Base-by-base conservation (phyloP, 2,329 filamentous ascomycete species). In the Arthroderma sp. region DNA sequence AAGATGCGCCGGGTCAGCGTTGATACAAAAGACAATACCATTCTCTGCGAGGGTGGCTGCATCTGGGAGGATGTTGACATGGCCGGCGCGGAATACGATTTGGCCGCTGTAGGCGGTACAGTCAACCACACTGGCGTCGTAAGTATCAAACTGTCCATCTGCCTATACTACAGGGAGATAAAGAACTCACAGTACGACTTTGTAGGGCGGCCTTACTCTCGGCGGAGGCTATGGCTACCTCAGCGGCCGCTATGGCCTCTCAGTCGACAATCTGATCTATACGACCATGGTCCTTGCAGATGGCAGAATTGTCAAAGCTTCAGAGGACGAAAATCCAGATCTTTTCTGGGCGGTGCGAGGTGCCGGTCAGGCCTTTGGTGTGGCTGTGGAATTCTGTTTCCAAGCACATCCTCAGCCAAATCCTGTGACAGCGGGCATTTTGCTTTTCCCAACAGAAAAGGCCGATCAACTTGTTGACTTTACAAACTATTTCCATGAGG, bases 151-250 rank as follows among this genome's bases (percentile, higher is more conserved):
- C 2, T 22, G 15, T 22, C 15, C 15, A 22, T 22, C 15, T 22
- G 3, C 15, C 15, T 3, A 2, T 3, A 34, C 8, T 9, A 11
- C 8, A 34, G 32, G 8, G 32, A 11, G 11, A 34, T 34, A 11
- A 3, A 34, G 11, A 3, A 11, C 32, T 34, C 11, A 34, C 32
- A 34, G 8, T 34, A 9, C 11, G 8, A 11, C 11, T 4, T 34
- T 34, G 32, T 11, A 9, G 32, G 76, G 74, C 1, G 77, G 74
- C 0, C 60, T 80, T 8, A 68, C 71, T 0, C 55, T 78, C 1
- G 74, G 74, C 1, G 75, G 75, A 22, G 76, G 76, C 1, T 76
- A 74, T 52, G 75, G 77, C 1, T 69, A 71, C 56, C 60, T 80
- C 8, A 70, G 66, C 28, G 72, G 73, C 1, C 60, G 62, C 29